A percentile compares a stretch with the other conserved stretches of the same genome.
Conservation (phyloP, 305 asterid genomes). For the Plantago lanceolata region DNA sequence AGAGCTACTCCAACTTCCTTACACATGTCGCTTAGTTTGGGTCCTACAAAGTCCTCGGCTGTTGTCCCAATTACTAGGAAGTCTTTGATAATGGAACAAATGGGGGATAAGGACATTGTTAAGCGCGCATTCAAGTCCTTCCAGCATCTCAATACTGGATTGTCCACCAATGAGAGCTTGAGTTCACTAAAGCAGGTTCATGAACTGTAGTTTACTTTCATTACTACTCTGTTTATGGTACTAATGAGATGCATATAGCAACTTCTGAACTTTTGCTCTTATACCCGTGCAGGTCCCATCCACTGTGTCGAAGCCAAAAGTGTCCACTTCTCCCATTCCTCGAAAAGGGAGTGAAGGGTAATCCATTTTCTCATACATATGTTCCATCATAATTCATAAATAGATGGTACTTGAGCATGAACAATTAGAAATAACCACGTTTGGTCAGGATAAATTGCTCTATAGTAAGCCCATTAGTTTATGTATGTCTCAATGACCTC, state of each 20-base stretch:
- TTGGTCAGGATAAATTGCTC: not conserved
- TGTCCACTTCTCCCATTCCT: slow-evolving; percentile 37
- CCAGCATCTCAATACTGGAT: slow-evolving; percentile 49
- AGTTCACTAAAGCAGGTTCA: slow-evolving; percentile 46
- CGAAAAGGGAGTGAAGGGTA: slow-evolving; percentile 64
- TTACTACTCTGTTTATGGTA: slow-evolving; percentile 7
- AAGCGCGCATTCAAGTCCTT: slow-evolving; percentile 83
- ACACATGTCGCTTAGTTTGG: slow-evolving; percentile 84
- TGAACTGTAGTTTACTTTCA: not conserved
- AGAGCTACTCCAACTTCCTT: slow-evolving; percentile 53
- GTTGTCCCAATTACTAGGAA: slow-evolving; percentile 47
- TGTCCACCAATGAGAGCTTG: slow-evolving; percentile 37
- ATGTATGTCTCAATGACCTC: not conserved
- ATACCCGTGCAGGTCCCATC: slow-evolving; percentile 38
- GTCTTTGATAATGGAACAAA: slow-evolving; percentile 85
- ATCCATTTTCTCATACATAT: slow-evolving; percentile 14
- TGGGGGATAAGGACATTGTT: slow-evolving; percentile 97
- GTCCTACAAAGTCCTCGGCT: slow-evolving; percentile 39
- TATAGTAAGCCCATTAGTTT: not conserved
- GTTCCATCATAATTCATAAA: not conserved
- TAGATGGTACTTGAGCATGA: not conserved
- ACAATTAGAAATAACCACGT: slow-evolving; percentile 1
- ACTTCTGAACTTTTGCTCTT: slow-evolving; percentile 16
- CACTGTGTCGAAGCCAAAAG: slow-evolving; percentile 37
- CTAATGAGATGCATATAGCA: not conserved